phyloP scores from a whole-genome alignment of 2,329 filamentous ascomycete genomes.

The Pestalotiopsis sp. region DNA sequence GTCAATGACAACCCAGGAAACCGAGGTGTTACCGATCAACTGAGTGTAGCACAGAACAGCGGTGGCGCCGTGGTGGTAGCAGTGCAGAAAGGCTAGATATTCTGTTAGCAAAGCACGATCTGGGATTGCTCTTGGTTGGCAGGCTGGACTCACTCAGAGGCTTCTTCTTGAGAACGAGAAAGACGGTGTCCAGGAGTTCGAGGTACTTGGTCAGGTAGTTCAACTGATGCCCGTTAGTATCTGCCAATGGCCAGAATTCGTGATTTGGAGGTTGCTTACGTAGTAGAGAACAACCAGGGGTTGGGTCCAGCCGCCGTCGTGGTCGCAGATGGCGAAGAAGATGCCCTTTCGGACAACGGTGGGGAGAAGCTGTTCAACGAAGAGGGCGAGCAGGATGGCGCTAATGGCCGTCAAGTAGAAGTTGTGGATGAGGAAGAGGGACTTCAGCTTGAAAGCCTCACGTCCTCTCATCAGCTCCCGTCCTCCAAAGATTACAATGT shows the following conservation, averaged over 20 bases:
- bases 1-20: slow-evolving; percentile 93
- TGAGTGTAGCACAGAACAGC: slow-evolving; percentile 98
- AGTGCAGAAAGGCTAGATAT: slow-evolving; percentile 83
- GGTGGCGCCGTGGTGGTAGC: slow-evolving; percentile 97
- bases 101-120: background rate
- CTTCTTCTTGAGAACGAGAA: slow-evolving; percentile 99
- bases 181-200: slow-evolving; percentile 92
- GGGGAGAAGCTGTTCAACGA: slow-evolving; percentile 87
- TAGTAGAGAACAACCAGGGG: slow-evolving; percentile 95
- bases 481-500: slow-evolving; percentile 89
- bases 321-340: slow-evolving; percentile 86
- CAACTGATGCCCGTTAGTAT: slow-evolving; percentile 57
- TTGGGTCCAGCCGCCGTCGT: slow-evolving; percentile 88
- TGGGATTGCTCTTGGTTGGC: background rate
- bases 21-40: slow-evolving; percentile 87
- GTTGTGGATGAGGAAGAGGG: slow-evolving; percentile 95
- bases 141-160: slow-evolving; percentile 68
- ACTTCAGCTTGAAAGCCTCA: slow-evolving; percentile 83
- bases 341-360: slow-evolving; percentile 79
- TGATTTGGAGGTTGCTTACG: slow-evolving; percentile 59
- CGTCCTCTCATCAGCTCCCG: slow-evolving; percentile 90
- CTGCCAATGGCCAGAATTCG: background rate
- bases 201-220: slow-evolving; percentile 99
- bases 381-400: slow-evolving; percentile 77
- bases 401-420: slow-evolving; percentile 89